Evolutionary conservation across 805 yeast genomes (phyloP).

Genomic region (Saccharomyces jurei): DNA sequence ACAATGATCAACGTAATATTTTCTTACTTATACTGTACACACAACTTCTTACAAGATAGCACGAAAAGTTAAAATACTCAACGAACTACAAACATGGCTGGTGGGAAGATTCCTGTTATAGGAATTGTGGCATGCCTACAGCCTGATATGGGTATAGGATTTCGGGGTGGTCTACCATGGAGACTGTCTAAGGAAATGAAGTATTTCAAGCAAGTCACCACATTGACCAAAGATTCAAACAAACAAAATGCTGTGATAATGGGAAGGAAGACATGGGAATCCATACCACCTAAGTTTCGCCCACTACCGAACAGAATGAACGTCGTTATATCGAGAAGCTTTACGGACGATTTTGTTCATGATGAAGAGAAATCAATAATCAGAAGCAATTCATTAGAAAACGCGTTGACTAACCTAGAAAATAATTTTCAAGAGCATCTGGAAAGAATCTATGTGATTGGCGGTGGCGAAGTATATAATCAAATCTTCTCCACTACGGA

Average conservation of each 20-base stretch:
- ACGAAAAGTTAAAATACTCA: not conserved
- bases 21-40: not conserved
- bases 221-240: slow-evolving; percentile 30
- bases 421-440: slow-evolving; percentile 18
- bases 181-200: slow-evolving; percentile 73
- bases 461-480: slow-evolving; percentile 84
- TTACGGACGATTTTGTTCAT: slow-evolving; percentile 8
- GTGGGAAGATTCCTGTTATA: slow-evolving; percentile 36
- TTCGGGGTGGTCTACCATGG: slow-evolving; percentile 82
- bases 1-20: not conserved
- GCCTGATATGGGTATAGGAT: slow-evolving; percentile 81
- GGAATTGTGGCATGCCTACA: slow-evolving; percentile 79
- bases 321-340: slow-evolving; percentile 58
- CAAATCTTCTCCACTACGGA: slow-evolving; percentile 42
- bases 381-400: slow-evolving; percentile 34
- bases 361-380: slow-evolving; percentile 4
- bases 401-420: not conserved
- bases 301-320: slow-evolving; percentile 74
- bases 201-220: slow-evolving; percentile 72
- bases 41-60: not conserved
- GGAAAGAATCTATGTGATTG: slow-evolving; percentile 72
- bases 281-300: slow-evolving; percentile 75
- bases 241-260: slow-evolving; percentile 72
- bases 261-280: slow-evolving; percentile 96
- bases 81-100: not conserved